phyloP scores from a whole-genome alignment of 2,329 filamentous ascomycete genomes.

The Magnaporthiopsis rhizophila region DNA sequence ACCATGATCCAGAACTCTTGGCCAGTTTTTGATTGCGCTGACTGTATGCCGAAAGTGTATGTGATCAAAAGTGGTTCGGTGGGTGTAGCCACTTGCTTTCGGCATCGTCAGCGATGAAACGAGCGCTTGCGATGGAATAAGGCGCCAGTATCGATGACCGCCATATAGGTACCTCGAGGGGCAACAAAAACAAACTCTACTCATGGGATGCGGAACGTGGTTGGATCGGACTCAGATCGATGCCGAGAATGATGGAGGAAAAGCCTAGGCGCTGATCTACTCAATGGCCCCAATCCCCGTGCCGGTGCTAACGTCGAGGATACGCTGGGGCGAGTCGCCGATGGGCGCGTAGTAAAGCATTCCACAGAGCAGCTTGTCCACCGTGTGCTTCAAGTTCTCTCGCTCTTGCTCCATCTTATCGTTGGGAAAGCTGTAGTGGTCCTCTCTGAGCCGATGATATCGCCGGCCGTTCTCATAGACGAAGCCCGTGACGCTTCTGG shows the following conservation, averaged over 20 bases:
- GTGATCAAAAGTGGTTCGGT: constrained; percentile 49
- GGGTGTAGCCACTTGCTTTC: constrained; percentile 41
- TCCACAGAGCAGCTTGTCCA: constrained; percentile 39
- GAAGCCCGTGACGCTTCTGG: constrained; percentile 19
- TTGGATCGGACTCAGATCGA: constrained; percentile 38
- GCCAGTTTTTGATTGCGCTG: constrained; percentile 48
- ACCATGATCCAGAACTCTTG: constrained; percentile 29
- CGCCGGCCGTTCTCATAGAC: constrained; percentile 19
- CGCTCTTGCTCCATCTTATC: constrained; percentile 35
- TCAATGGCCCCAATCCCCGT: constrained; percentile 54
- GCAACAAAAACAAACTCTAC: too few relatives aligned
- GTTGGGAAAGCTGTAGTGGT: constrained; percentile 25
- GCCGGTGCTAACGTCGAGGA: constrained; percentile 51
- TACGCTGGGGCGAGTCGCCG: constrained; percentile 34
- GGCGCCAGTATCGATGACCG: too few relatives aligned
- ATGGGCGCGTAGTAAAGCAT: constrained; percentile 46
- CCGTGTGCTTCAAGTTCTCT: constrained; percentile 42
- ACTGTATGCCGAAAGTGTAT: constrained; percentile 36
- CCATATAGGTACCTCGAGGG: too few relatives aligned
- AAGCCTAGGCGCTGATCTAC: constrained; percentile 7
- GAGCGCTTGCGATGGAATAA: constrained; percentile 23
- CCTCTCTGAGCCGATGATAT: constrained; percentile 20
- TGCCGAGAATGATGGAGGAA: constrained; percentile 30
- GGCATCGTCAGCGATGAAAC: constrained; percentile 55
- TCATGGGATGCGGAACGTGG: constrained; percentile 15